These are phyloP conservation scores for Musa itinerans DNA, from an alignment of 176 grass and related monocot species.

Conservation along the genomic window DNA sequence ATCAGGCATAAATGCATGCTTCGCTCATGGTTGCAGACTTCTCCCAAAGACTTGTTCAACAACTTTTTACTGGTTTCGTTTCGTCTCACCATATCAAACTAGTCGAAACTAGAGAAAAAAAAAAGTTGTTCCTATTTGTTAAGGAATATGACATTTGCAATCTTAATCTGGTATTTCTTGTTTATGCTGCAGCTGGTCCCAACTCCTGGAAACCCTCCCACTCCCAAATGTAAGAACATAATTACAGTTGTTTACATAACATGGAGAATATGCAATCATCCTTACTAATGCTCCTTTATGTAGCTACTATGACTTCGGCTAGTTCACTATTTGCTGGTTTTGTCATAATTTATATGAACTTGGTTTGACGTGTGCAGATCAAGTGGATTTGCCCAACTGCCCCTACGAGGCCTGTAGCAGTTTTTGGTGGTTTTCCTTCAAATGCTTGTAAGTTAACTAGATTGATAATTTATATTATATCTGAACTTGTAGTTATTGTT, in stretches of 20 bases:
- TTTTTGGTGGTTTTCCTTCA: slow-evolving; percentile 17
- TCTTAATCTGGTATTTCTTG: neutral
- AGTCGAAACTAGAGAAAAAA: too few species aligned
- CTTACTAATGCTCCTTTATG: too few species aligned
- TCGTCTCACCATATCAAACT: too few species aligned
- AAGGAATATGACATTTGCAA: too few species aligned
- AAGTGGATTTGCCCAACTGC: slow-evolving; percentile 17
- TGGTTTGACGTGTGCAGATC: neutral
- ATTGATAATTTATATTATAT: neutral
- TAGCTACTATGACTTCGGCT: too few species aligned
- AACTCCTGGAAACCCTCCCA: slow-evolving; percentile 1
- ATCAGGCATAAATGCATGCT: too few species aligned
- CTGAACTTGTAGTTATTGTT: neutral
- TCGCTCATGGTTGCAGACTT: too few species aligned
- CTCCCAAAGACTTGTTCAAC: too few species aligned
- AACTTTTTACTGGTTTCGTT: too few species aligned
- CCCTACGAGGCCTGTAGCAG: slow-evolving; percentile 7
- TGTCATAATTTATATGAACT: neutral
- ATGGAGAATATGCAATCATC: too few species aligned
- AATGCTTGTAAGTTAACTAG: slow-evolving; percentile 1
- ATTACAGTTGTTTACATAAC: neutral
- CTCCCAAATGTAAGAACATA: slow-evolving; percentile 3
- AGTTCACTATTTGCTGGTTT: too few species aligned
- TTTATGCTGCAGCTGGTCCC: slow-evolving; percentile 7
- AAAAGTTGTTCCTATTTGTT: too few species aligned